Evolutionary conservation across 1,139 yeast species (phyloP).

Genomic region (Yamadazyma atmosphaerica): DNA sequence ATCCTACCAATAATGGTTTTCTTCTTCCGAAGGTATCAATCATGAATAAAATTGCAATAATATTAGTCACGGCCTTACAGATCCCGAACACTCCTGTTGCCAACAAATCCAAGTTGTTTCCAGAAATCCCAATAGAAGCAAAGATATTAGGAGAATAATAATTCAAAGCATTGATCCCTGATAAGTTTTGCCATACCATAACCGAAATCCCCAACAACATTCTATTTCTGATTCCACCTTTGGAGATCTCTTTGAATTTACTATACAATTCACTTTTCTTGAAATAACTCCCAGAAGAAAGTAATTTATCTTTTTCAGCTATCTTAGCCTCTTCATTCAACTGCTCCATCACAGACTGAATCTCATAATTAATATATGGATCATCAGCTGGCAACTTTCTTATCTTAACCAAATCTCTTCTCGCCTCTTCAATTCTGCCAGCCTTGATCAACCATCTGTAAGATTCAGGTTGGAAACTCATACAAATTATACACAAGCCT

Average conservation of each 20-base stretch:
- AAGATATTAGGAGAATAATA: slow-evolving; percentile 33
- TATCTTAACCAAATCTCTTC: slow-evolving; percentile 39
- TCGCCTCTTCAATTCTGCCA: slow-evolving; percentile 33
- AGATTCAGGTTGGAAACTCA: slow-evolving; percentile 42
- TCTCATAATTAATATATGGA: slow-evolving; percentile 28
- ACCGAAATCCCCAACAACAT: slow-evolving; percentile 29
- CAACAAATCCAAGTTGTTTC: slow-evolving; percentile 41
- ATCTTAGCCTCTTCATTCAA: slow-evolving; percentile 20
- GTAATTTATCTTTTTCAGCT: slow-evolving; percentile 20
- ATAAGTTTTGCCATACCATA: slow-evolving; percentile 32
- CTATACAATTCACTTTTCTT: slow-evolving; percentile 7
- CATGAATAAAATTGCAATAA: slow-evolving; percentile 41
- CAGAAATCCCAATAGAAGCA: slow-evolving; percentile 28
- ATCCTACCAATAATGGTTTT: slow-evolving; percentile 38
- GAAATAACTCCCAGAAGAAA: slow-evolving; percentile 24
- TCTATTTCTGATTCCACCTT: slow-evolving; percentile 25
- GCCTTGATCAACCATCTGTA: slow-evolving; percentile 46
- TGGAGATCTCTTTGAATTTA: slow-evolving; percentile 13
- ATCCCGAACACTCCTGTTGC: slow-evolving; percentile 62
- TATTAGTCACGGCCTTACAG: slow-evolving; percentile 41
- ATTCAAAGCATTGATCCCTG: slow-evolving; percentile 32
- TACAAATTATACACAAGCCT: slow-evolving; percentile 38
- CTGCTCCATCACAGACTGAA: slow-evolving; percentile 26
- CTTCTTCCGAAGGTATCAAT: slow-evolving; percentile 50
- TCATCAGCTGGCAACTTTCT: slow-evolving; percentile 33